Conservation (phyloP, 345 rosid genomes). For the Eucalyptus shirleyi region DNA sequence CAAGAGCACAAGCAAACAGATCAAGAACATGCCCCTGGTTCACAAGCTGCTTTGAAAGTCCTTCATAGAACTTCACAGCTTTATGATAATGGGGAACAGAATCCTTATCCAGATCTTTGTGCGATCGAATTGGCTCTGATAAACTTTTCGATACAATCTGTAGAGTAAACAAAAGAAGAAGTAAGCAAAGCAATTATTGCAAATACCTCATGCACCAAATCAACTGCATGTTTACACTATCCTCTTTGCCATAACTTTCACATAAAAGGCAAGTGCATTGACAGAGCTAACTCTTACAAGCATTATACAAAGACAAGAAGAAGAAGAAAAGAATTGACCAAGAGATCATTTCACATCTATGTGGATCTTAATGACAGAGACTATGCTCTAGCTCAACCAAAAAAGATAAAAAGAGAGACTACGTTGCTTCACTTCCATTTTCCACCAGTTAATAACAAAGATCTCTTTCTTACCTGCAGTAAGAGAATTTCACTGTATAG, state of each 20-base stretch:
- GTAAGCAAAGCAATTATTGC: not conserved
- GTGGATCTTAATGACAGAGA: not conserved
- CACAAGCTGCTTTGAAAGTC: constrained; percentile 84
- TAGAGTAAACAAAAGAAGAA: not conserved
- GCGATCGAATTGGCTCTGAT: constrained; percentile 92
- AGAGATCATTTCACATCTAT: not conserved
- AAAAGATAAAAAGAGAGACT: not conserved
- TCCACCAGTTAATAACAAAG: not conserved
- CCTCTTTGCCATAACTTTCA: not conserved
- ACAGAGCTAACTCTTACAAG: not conserved
- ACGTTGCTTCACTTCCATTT: not conserved
- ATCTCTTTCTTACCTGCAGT: not conserved
- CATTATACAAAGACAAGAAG: not conserved
- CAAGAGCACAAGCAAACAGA: constrained; percentile 91
- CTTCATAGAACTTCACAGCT: constrained; percentile 75
- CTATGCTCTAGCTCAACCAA: not conserved
- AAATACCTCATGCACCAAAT: not conserved
- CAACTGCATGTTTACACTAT: not conserved
- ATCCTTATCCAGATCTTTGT: constrained; percentile 88
- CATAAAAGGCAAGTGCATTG: not conserved
- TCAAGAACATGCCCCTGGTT: constrained; percentile 97
- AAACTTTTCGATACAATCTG: constrained; percentile 83
- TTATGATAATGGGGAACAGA: constrained; percentile 65
- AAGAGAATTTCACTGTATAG: not conserved
- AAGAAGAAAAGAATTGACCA: not conserved